A percentile compares a stretch with the other conserved stretches of the same genome.
Evolutionary conservation across 2,329 filamentous ascomycete species (phyloP).

Genomic region (Xylaria sp.): DNA sequence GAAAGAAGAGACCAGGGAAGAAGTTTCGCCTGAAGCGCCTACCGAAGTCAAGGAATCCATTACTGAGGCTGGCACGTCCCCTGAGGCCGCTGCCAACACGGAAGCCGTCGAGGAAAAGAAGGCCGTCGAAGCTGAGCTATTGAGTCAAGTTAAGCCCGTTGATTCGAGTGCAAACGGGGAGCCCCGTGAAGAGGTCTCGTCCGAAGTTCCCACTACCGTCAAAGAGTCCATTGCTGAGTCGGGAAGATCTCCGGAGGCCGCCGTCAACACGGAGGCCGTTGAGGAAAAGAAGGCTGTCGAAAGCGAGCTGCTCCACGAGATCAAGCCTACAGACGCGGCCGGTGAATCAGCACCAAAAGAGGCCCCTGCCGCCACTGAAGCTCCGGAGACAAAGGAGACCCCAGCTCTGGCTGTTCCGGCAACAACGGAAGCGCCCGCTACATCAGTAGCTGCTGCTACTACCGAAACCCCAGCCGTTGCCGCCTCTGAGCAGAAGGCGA

Average conservation of each 20-base stretch:
- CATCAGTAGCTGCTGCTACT: slow-evolving; percentile 26
- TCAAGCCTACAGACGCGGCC: slow-evolving; percentile 54
- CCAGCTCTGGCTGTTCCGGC: slow-evolving; percentile 32
- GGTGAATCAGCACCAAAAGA: slow-evolving; percentile 40
- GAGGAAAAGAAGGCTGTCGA: slow-evolving; percentile 81
- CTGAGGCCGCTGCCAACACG: slow-evolving; percentile 77
- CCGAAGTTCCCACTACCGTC: slow-evolving; percentile 66
- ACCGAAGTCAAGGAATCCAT: slow-evolving; percentile 68
- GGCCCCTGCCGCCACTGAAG: slow-evolving; percentile 33
- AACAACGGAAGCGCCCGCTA: slow-evolving; percentile 27
- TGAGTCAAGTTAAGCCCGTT: slow-evolving; percentile 67
- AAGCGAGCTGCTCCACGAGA: slow-evolving; percentile 70
- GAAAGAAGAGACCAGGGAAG: slow-evolving; percentile 57
- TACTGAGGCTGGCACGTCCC: slow-evolving; percentile 66
- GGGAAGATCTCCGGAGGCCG: slow-evolving; percentile 75
- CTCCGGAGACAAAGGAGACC: slow-evolving; percentile 33
- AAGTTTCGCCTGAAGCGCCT: slow-evolving; percentile 64
- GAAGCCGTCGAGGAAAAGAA: slow-evolving; percentile 80
- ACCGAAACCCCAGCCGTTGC: slow-evolving; percentile 24
- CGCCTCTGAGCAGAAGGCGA: slow-evolving; percentile 35
- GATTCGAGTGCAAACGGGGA: slow-evolving; percentile 52
- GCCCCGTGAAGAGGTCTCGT: slow-evolving; percentile 57
- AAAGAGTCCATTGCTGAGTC: slow-evolving; percentile 68
- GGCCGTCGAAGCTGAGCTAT: slow-evolving; percentile 77
- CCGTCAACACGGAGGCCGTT: slow-evolving; percentile 74